Evolutionary conservation across 192 early-diverging fungal genomes (phyloP), one percentile per base, ranked within the genome.

Genomic region (Allomyces macrogynus): DNA sequence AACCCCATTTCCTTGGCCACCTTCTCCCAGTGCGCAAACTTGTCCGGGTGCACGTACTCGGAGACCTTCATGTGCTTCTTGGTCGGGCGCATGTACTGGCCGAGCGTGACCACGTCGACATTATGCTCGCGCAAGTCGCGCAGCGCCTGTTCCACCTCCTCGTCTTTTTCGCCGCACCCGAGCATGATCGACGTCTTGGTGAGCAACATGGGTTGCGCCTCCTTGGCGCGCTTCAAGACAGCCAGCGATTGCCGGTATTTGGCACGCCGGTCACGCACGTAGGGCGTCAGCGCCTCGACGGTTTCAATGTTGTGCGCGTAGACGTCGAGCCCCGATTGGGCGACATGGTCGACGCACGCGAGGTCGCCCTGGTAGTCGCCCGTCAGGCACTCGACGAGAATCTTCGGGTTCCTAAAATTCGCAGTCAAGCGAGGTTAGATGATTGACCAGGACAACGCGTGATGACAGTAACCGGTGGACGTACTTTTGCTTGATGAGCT

Each of bases 1-100:
- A 98, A 98, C 44, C 95, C 95, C 24, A 95, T 77, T 60, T 81
- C 77, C 65, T 83, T 79, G 60, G 86, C 92, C 63, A 86, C 77
- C 62, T 81, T 70, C 65, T 84, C 81, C 87, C 90, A 98, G 67
- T 89, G 80, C 67, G 86, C 86, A 72, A 94, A 98, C 72, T 89
- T 90, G 61, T 89, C 86, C 5, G 93, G 93, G 60, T 86, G 83
- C 49, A 98, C 86, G 68, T 95, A 98, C 70, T 92, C 92, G 64
- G 88, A 80, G 23, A 96, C 89, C 80, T 94, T 94, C 91, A 98
- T 93, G 73, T 98, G 92, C 67, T 89, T 86, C 80, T 95, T 98
- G 23, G 95, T 95, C n/a, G 95, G 95, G 61, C 91, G 82, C 95
- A 98, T 98, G 72, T 98, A 98, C 75, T 98, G 95, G n/a, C 95